These are phyloP conservation scores for Apophysomyces sp. DNA, from an alignment of 371 early-diverging fungal genomes.

Conservation along the genomic window DNA sequence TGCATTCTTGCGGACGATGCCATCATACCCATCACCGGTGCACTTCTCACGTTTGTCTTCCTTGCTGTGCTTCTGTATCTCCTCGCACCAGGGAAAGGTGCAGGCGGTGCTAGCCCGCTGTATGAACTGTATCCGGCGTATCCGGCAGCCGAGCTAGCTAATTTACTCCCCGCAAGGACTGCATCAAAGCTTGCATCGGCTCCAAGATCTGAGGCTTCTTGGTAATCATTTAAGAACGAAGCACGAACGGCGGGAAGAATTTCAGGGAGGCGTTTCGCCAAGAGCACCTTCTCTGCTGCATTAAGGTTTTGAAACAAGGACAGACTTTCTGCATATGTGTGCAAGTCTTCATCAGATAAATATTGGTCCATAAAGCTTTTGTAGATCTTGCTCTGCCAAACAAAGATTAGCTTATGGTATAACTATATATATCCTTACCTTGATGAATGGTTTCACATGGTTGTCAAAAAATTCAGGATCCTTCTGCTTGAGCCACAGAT, in stretches of 20 bases:
- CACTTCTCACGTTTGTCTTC: too few species aligned
- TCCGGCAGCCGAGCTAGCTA: background rate
- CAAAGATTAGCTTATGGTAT: background rate
- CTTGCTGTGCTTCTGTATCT: too few species aligned
- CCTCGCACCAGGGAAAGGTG: constrained; percentile 19
- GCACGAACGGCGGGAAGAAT: constrained; percentile 25
- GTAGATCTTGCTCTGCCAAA: constrained; percentile 44
- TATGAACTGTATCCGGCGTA: too few species aligned
- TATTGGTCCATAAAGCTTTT: constrained; percentile 55
- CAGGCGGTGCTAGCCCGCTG: background rate
- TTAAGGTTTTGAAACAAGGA: constrained; percentile 32
- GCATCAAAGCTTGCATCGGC: constrained; percentile 16
- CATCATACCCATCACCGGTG: too few species aligned
- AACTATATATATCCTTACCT: constrained; percentile 36
- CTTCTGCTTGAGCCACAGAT: constrained; percentile 56
- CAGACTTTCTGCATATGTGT: constrained; percentile 27
- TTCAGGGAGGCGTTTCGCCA: constrained; percentile 36
- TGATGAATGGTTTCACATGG: constrained; percentile 39
- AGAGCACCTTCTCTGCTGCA: constrained; percentile 45
- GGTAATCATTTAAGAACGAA: constrained; percentile 26
- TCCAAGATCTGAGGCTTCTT: background rate
- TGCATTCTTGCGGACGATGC: background rate
- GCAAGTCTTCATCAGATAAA: constrained; percentile 37
- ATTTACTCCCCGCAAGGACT: constrained; percentile 15
- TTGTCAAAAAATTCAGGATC: constrained; percentile 44